phyloP scores from a whole-genome alignment of 768 basidiomycete genomes.

The Candolleomyces eurysporus region DNA sequence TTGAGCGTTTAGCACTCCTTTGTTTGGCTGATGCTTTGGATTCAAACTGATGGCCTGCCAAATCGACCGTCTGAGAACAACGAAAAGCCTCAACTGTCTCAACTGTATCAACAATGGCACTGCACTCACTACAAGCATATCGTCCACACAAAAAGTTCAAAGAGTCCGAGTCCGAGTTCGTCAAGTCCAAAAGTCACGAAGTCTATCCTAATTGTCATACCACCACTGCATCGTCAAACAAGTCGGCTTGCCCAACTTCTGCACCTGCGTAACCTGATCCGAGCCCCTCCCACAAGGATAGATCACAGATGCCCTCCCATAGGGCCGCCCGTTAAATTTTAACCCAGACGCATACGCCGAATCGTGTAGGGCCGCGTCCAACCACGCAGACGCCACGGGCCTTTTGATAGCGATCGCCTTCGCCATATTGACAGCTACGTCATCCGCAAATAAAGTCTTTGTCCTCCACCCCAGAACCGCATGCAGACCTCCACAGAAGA shows the following conservation, averaged over 20 bases:
- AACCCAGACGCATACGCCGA: neutral
- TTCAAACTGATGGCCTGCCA: too few species aligned
- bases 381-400: slow-evolving; percentile 6
- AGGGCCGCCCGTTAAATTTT: neutral
- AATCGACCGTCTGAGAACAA: too few species aligned
- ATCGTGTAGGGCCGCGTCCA: slow-evolving; percentile 6
- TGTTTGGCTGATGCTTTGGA: too few species aligned
- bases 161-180: too few species aligned
- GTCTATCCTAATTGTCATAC: neutral
- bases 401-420: slow-evolving; percentile 1
- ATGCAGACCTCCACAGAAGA: slow-evolving; percentile 9
- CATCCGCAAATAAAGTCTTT: slow-evolving; percentile 2
- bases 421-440: neutral
- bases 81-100: too few species aligned
- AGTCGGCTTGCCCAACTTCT: neutral
- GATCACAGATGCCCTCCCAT: neutral
- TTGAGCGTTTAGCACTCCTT: too few species aligned
- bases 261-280: neutral
- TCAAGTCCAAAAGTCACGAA: neutral
- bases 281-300: neutral
- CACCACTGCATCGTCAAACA: neutral
- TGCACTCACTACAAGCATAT: too few species aligned
- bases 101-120: too few species aligned
- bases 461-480: slow-evolving; percentile 8
- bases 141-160: too few species aligned